Evolutionary conservation across 2,329 filamentous ascomycete species (phyloP).

Genomic region (Aureobasidium sp.): DNA sequence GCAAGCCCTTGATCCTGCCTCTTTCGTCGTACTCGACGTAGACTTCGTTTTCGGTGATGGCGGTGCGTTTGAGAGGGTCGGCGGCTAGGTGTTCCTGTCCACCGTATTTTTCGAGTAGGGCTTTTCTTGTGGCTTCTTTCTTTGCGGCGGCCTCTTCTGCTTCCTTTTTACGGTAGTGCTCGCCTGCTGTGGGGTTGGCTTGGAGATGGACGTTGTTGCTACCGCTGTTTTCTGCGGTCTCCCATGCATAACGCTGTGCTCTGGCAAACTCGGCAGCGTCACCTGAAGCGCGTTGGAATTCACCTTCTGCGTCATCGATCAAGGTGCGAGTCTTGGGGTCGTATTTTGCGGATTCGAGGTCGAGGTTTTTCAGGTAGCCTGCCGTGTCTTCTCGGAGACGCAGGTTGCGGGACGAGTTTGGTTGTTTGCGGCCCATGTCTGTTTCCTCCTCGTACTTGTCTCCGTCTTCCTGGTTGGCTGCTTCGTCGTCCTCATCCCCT

Average conservation of each 20-base stretch:
- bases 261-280: conserved; percentile 89
- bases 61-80: conserved; percentile 52
- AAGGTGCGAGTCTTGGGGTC: conserved; percentile 93
- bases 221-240: conserved; percentile 76
- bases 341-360: conserved; percentile 94
- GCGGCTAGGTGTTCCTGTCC: conserved; percentile 56
- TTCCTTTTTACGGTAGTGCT: conserved; percentile 75
- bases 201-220: conserved; percentile 82
- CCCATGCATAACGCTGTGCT: conserved; percentile 89
- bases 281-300: conserved; percentile 79
- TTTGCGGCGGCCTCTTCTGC: conserved; percentile 64
- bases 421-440: conserved; percentile 91
- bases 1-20: conserved; percentile 81
- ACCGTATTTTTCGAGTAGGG: conserved; percentile 77
- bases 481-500: conserved; percentile 31
- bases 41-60: conserved; percentile 71
- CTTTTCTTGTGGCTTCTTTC: conserved; percentile 60
- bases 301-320: conserved; percentile 88
- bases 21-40: conserved; percentile 94
- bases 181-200: conserved; percentile 91
- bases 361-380: conserved; percentile 90
- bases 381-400: conserved; percentile 93
- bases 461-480: conserved; percentile 46
- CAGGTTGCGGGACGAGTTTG: conserved; percentile 82
- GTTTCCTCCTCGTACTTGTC: conserved; percentile 83